Conservation (phyloP, 2,329 filamentous ascomycete genomes). For the Diaporthe velutina region DNA sequence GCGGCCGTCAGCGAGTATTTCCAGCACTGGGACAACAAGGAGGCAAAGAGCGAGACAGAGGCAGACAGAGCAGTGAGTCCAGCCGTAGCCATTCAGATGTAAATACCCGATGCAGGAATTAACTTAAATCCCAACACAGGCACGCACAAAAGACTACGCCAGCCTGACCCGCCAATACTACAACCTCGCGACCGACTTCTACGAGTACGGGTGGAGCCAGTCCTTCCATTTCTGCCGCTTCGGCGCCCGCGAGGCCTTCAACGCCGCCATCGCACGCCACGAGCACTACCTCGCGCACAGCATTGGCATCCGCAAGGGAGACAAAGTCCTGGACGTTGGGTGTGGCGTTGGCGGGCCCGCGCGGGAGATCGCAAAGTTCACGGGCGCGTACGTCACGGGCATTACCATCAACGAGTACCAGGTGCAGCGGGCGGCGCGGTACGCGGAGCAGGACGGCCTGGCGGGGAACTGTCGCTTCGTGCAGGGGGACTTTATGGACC, state of each 20-base stretch:
- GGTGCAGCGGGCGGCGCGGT: constrained; percentile 77
- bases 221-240: constrained; percentile 87
- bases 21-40: constrained; percentile 41
- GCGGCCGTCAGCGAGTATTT: constrained; percentile 38
- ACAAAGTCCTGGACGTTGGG: constrained; percentile 80
- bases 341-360: constrained; percentile 84
- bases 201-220: constrained; percentile 82
- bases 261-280: constrained; percentile 80
- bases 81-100: no score
- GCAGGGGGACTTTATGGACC: constrained; percentile 86
- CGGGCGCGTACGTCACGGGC: constrained; percentile 76
- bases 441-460: constrained; percentile 76
- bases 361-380: constrained; percentile 80
- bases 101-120: not conserved
- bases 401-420: constrained; percentile 88
- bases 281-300: constrained; percentile 82
- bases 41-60: constrained; percentile 39
- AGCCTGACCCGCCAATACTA: constrained; percentile 64
- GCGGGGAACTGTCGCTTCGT: constrained; percentile 74
- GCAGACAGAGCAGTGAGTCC: constrained; percentile 35
- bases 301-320: constrained; percentile 75
- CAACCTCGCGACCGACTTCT: constrained; percentile 79
- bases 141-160: constrained; percentile 37
- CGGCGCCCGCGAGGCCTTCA: constrained; percentile 76
- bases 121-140: not conserved